These are phyloP conservation scores for Paecilomyces niveus DNA, from an alignment of 2,329 filamentous ascomycete genomes.

Conservation along the genomic window DNA sequence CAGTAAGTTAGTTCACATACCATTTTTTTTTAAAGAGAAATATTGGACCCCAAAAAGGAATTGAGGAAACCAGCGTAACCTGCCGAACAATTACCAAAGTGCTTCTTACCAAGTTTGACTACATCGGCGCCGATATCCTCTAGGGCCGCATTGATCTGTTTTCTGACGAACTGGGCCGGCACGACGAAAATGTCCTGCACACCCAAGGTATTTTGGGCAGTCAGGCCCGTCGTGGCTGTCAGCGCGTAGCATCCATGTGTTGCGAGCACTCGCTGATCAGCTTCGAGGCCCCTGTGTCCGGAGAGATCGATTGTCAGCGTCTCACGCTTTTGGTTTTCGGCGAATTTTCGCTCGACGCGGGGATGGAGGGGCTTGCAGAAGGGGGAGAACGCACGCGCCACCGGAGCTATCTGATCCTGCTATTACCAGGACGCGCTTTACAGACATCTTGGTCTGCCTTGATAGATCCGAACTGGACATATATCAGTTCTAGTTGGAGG, in stretches of 20 bases:
- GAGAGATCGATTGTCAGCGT: constrained; percentile 12
- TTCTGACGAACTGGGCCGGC: constrained; percentile 69
- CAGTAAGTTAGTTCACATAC: constrained; percentile 2
- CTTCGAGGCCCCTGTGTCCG: constrained; percentile 72
- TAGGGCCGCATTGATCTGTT: constrained; percentile 78
- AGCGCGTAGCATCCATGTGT: constrained; percentile 92
- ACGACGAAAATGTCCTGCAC: constrained; percentile 75
- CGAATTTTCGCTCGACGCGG: neutral
- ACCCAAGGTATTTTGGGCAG: constrained; percentile 87
- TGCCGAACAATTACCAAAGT: neutral
- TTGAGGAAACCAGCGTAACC: neutral
- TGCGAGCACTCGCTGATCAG: constrained; percentile 89
- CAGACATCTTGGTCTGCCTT: constrained; percentile 19
- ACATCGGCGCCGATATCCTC: constrained; percentile 83
- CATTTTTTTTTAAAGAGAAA: neutral
- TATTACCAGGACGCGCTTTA: constrained; percentile 64
- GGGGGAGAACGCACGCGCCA: constrained; percentile 57
- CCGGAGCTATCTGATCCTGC: constrained; percentile 88
- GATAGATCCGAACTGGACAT: neutral
- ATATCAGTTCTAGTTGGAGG: neutral
- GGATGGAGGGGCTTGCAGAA: neutral
- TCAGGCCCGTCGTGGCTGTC: constrained; percentile 90
- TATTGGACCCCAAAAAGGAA: neutral
- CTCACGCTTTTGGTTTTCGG: neutral
- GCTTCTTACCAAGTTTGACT: constrained; percentile 71